Evolutionary conservation across 352 stramenopile genomes (phyloP), one percentile per base, ranked within the genome.

Genomic region (Globisporangium spinosum): DNA sequence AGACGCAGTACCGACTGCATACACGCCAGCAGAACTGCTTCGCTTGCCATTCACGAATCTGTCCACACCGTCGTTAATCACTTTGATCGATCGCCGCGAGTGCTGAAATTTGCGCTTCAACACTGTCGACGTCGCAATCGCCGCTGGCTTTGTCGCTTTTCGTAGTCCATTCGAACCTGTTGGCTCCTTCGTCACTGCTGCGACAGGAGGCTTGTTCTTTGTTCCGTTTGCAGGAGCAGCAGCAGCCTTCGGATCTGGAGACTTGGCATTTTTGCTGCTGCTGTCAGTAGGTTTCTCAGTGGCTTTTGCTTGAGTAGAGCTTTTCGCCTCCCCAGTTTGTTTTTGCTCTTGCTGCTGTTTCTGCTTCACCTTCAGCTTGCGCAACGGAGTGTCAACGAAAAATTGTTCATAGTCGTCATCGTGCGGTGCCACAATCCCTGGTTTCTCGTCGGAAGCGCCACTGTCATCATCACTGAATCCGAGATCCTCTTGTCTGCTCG

Each of bases 131-230:
- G 67, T 82, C 10, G 72, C 70, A 10, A 83, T 64, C 22, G 27
- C n/a, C n/a, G 59, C 35, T 7, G 64, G 71, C 2, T 51, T 51
- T 34, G 74, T 74, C 22, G 57, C 71, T 43, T 73, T 70, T 27
- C 77, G 75, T 60, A 86, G 62, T 43, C 78, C 80, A 10, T 89
- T 89, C 15, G 78, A 86, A 34, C 75, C 78, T 61, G 59, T 57
- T 9, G 64, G 70, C 9, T 53, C 40, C 8, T 55, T 64, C n/a
- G 9, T 10, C 12, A 38, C 56, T 35, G 40, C 27, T 17, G 7
- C 34, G 53, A 2, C 47, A 34, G 5, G 25, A 35, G 0, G 25
- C 20, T 58, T 74, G 35, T 38, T 32, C n/a, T 51, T 54, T 7
- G 49, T 10, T 17, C 20, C 65, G 17, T 73, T 72, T 13, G 58